A percentile compares a stretch with the other conserved stretches of the same genome.
These are phyloP conservation scores for Hirsutella rhossiliensis DNA, from an alignment of 2,329 filamentous ascomycete genomes.

Conservation along the genomic window DNA sequence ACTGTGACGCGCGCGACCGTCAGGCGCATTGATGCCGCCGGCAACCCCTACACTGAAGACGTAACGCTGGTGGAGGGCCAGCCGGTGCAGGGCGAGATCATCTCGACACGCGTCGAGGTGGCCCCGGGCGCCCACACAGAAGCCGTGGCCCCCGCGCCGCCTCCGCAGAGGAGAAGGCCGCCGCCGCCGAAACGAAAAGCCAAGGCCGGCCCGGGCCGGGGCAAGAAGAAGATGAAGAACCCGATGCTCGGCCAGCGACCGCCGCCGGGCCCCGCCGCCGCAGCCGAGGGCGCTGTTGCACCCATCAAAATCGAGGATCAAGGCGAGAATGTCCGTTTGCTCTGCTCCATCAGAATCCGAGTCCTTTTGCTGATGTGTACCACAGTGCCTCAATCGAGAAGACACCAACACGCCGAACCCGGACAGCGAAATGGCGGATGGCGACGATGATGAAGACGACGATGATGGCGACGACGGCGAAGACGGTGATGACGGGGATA, in stretches of 20 bases:
- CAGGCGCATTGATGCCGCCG: conserved; percentile 62
- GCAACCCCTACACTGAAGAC: conserved; percentile 75
- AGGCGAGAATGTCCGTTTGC: conserved; percentile 25
- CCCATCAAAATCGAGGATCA: conserved; percentile 24
- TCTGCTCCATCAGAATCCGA: too few species aligned
- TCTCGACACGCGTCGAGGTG: conserved; percentile 44
- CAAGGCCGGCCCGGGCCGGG: conserved; percentile 63
- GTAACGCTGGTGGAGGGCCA: conserved; percentile 73
- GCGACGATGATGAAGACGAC: conserved; percentile 30
- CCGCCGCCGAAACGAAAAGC: conserved; percentile 71
- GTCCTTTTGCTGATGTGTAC: background rate
- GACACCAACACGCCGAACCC: conserved; percentile 29
- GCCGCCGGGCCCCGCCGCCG: conserved; percentile 14
- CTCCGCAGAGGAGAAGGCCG: conserved; percentile 46
- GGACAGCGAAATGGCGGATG: conserved; percentile 43
- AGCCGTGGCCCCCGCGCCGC: conserved; percentile 29
- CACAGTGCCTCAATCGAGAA: conserved; percentile 29
- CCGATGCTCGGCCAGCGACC: conserved; percentile 24
- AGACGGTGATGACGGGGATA: conserved; percentile 34
- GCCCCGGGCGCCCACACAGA: conserved; percentile 46
- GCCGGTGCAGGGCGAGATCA: conserved; percentile 68
- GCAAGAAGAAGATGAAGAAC: conserved; percentile 64
- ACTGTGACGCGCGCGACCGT: conserved; percentile 71
- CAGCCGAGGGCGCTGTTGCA: conserved; percentile 23
- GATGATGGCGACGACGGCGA: conserved; percentile 36